Conservation (phyloP, 768 basidiomycete genomes). For the Mycena polygramma region DNA sequence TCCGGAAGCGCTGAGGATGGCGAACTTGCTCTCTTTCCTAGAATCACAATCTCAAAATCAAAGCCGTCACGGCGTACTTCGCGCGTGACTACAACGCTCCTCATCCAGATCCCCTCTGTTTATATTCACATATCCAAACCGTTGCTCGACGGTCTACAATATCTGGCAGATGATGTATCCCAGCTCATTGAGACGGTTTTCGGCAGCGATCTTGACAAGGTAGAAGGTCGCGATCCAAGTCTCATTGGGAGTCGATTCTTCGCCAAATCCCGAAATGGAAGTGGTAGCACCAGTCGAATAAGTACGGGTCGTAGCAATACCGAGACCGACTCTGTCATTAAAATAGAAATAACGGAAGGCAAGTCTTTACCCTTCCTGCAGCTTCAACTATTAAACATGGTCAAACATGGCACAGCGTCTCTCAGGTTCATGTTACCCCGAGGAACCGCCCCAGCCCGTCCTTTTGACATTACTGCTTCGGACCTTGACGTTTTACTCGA, state of each 20-base stretch:
- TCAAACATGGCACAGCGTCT: conserved; percentile 35
- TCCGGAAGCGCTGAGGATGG: conserved; percentile 37
- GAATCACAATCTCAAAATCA: conserved; percentile 50
- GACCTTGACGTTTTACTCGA: conserved; percentile 77
- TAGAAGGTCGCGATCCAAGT: conserved; percentile 67
- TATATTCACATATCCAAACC: conserved; percentile 72
- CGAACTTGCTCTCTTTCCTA: conserved; percentile 45
- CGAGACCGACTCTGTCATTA: conserved; percentile 62
- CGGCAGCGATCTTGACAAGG: conserved; percentile 42
- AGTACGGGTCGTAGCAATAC: conserved; percentile 41
- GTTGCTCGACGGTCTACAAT: conserved; percentile 82
- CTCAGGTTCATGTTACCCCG: conserved; percentile 42
- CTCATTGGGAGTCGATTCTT: conserved; percentile 88
- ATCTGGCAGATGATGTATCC: conserved; percentile 89
- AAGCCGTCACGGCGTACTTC: conserved; percentile 11
- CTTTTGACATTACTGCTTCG: conserved; percentile 71
- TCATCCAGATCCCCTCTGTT: conserved; percentile 72
- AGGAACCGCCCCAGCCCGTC: conserved; percentile 45
- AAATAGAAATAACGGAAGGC: conserved; percentile 63
- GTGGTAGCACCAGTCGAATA: conserved; percentile 57
- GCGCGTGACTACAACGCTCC: conserved; percentile 43
- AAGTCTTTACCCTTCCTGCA: conserved; percentile 12
- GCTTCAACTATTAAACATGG: neutral
- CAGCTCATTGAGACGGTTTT: conserved; percentile 72
- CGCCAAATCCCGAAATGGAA: conserved; percentile 61